Evolutionary conservation across 305 asterid species (phyloP).

Genomic region (Fraxinus platypoda): DNA sequence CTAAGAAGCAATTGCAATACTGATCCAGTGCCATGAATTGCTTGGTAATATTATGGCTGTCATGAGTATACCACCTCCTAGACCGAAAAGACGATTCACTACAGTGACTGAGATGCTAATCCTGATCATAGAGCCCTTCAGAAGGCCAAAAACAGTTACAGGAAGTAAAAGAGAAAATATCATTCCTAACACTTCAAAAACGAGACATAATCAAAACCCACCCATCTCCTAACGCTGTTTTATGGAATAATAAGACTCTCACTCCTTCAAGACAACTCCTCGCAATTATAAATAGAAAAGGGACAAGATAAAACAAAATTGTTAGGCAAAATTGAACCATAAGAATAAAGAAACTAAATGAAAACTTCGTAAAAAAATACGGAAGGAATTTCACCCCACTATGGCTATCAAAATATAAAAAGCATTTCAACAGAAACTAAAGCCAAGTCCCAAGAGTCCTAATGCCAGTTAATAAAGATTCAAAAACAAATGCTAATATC

Average conservation of each 20-base stretch:
- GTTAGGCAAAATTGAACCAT: background rate
- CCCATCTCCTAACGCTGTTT: background rate
- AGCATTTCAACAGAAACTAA: background rate
- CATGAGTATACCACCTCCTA: background rate
- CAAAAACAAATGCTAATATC: background rate
- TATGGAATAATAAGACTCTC: background rate
- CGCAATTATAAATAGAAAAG: background rate
- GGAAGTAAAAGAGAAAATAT: background rate
- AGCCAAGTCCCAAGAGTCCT: background rate
- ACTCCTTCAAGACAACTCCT: background rate
- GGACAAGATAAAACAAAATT: background rate
- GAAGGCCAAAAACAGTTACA: background rate
- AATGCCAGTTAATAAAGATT: background rate
- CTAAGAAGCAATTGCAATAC: background rate
- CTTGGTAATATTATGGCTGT: background rate
- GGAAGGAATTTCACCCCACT: background rate
- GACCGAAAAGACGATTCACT: background rate
- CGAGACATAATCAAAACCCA: background rate
- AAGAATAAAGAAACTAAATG: background rate
- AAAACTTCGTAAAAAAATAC: background rate
- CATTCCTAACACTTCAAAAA: background rate
- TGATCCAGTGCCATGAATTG: background rate
- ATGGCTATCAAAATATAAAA: background rate
- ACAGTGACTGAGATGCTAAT: background rate
- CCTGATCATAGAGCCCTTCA: background rate